Percentiles rank a stretch among this genome's conserved stretches.
These are phyloP conservation scores for Hydrangea macrophylla DNA, from an alignment of 148 eudicot genomes.

Conservation along the genomic window DNA sequence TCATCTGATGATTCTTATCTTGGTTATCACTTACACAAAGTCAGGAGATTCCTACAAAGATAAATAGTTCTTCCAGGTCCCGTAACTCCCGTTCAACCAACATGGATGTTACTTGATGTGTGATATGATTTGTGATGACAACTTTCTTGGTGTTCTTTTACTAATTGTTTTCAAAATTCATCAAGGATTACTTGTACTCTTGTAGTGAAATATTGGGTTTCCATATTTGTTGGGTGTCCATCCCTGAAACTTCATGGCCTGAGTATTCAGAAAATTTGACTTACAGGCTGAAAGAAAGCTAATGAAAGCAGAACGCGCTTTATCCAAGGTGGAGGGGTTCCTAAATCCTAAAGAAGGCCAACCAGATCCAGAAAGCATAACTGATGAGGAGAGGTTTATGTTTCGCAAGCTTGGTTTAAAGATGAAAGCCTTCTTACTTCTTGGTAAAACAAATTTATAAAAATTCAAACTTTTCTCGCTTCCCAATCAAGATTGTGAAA, in stretches of 20 bases:
- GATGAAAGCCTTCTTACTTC: conserved; percentile 97
- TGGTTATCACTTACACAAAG: too few species aligned
- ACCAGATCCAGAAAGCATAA: conserved; percentile 69
- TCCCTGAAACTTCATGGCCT: background rate
- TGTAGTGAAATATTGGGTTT: too few species aligned
- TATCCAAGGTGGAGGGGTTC: conserved; percentile 72
- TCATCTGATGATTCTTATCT: too few species aligned
- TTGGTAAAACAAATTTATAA: conserved; percentile 44
- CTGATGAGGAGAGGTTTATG: conserved; percentile 96
- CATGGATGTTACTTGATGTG: background rate
- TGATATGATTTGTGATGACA: background rate
- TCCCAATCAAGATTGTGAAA: background rate
- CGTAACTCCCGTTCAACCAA: too few species aligned
- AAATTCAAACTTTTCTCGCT: background rate
- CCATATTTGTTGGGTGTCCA: background rate
- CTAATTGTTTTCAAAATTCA: background rate
- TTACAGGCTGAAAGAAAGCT: conserved; percentile 76
- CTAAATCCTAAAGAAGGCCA: conserved; percentile 60
- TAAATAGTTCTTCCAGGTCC: too few species aligned
- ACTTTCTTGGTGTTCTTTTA: background rate
- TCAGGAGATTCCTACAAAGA: background rate
- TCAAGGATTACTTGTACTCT: background rate
- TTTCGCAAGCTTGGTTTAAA: conserved; percentile 91
- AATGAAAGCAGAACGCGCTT: conserved; percentile 60
- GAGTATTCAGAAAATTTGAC: conserved; percentile 1